Evolutionary conservation across 2,329 filamentous ascomycete genomes (phyloP).

Genomic region (Aspergillus sp.): DNA sequence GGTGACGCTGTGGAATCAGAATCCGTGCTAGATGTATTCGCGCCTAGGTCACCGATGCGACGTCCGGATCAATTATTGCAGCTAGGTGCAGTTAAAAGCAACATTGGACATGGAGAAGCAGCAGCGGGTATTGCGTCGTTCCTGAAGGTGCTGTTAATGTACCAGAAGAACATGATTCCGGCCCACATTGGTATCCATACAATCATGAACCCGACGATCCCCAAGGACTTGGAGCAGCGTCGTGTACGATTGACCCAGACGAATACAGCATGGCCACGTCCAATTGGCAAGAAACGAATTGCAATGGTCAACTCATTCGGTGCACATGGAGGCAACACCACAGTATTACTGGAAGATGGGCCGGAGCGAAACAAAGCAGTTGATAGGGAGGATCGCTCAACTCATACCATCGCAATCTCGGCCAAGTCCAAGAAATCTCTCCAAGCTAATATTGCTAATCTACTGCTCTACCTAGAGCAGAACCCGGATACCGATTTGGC

Average conservation of each 20-base stretch:
- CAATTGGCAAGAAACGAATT: slow-evolving; percentile 27
- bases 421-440: slow-evolving; percentile 52
- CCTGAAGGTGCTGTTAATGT: slow-evolving; percentile 65
- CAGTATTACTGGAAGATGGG: slow-evolving; percentile 61
- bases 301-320: slow-evolving; percentile 64
- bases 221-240: slow-evolving; percentile 27
- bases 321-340: slow-evolving; percentile 69
- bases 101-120: slow-evolving; percentile 32
- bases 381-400: slow-evolving; percentile 45
- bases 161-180: slow-evolving; percentile 63
- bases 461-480: slow-evolving; percentile 41
- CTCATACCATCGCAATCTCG: slow-evolving; percentile 56
- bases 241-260: slow-evolving; percentile 44
- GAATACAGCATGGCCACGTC: slow-evolving; percentile 28
- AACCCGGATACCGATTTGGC: slow-evolving; percentile 46
- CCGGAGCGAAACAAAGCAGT: slow-evolving; percentile 47
- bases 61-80: slow-evolving; percentile 15
- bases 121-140: slow-evolving; percentile 41
- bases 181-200: slow-evolving; percentile 67
- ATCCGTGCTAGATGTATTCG: slow-evolving; percentile 38
- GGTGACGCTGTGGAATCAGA: slow-evolving; percentile 40
- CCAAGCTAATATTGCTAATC: slow-evolving; percentile 53
- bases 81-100: slow-evolving; percentile 29
- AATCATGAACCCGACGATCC: slow-evolving; percentile 33
- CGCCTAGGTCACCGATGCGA: slow-evolving; percentile 20